Percentiles rank a stretch among this genome's conserved stretches.
These are phyloP conservation scores for Cyberlindnera americana DNA, from an alignment of 805 yeast species.

Conservation along the genomic window DNA sequence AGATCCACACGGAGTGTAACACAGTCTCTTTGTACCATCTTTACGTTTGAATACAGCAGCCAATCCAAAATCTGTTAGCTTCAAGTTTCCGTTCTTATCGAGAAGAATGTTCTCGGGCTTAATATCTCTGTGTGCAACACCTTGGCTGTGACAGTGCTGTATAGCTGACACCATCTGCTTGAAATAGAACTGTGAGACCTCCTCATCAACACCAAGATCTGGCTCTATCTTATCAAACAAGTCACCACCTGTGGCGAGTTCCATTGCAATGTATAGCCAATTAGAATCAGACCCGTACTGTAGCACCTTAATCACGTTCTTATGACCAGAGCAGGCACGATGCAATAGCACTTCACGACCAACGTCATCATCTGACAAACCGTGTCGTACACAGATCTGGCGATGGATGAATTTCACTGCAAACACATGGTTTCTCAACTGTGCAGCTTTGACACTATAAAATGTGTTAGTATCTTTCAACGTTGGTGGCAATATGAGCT, in stretches of 20 bases:
- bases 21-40: constrained; percentile 43
- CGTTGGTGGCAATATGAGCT: too few relatives aligned
- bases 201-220: constrained; percentile 63
- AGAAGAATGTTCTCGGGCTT: constrained; percentile 68
- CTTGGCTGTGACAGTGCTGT: constrained; percentile 54
- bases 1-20: constrained; percentile 60
- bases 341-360: constrained; percentile 59
- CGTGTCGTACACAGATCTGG: constrained; percentile 32
- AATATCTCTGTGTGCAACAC: constrained; percentile 66
- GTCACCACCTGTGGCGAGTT: constrained; percentile 72
- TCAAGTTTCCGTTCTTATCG: constrained; percentile 61
- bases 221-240: constrained; percentile 77
- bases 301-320: constrained; percentile 52
- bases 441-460: constrained; percentile 51
- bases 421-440: constrained; percentile 35
- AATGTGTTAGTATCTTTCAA: too few relatives aligned
- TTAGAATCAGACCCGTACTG: constrained; percentile 51
- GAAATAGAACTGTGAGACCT: constrained; percentile 66
- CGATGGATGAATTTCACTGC: constrained; percentile 59
- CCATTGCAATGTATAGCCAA: constrained; percentile 66
- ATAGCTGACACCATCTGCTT: constrained; percentile 61
- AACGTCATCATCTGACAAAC: constrained; percentile 38
- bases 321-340: constrained; percentile 52
- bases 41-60: constrained; percentile 55
- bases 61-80: constrained; percentile 75